Evolutionary conservation across 1,284 basidiomycete genomes (phyloP), one percentile per base, ranked within the genome.

Genomic region (Rhodotorula sp.): DNA sequence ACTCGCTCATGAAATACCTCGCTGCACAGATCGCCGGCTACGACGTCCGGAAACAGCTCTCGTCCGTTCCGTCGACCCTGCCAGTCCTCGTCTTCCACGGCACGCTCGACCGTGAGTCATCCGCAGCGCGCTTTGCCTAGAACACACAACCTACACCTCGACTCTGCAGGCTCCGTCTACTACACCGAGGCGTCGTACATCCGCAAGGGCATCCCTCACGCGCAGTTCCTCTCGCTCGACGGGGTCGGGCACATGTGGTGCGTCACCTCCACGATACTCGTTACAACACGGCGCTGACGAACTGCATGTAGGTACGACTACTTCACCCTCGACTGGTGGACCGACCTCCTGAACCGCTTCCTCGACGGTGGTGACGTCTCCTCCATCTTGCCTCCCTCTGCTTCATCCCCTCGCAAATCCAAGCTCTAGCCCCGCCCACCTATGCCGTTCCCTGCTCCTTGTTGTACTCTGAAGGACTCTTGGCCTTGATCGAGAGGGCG

Each of bases 401-500:
- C 40, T 18, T 13, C 13, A 16, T 18, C 50, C 16, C 37, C 34
- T 30, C 50, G n/a, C 10, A 13, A 15, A 4, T 40, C 57, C 28
- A 58, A 57, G 62, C 56, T 64, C 4, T 64, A 53, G 31, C 40
- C 10, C 52, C 13, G 10, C 40, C 3, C 28, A 9, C 26, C 31
- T 18, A 4, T n/a, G 16, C 7, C 24, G 16, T 28, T 20, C 22
- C 28, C 9, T 10, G 53, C 30, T 47, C 40, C 30, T 20, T 28
- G 15, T 16, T 13, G n/a, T 46, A 66, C 59, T 77, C 77, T 34
- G 51, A 51, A 2, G 77, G 73, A 7, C 68, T 69, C 68, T 74
- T 74, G 11, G 77, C 73, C 47, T 71, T 74, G 71, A 78, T 75
- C 53, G 67, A 64, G 20, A 78, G 70, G 18, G 77, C 77, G 61